Evolutionary conservation across 2,329 filamentous ascomycete species (phyloP).

Genomic region (Fusarium palustre): DNA sequence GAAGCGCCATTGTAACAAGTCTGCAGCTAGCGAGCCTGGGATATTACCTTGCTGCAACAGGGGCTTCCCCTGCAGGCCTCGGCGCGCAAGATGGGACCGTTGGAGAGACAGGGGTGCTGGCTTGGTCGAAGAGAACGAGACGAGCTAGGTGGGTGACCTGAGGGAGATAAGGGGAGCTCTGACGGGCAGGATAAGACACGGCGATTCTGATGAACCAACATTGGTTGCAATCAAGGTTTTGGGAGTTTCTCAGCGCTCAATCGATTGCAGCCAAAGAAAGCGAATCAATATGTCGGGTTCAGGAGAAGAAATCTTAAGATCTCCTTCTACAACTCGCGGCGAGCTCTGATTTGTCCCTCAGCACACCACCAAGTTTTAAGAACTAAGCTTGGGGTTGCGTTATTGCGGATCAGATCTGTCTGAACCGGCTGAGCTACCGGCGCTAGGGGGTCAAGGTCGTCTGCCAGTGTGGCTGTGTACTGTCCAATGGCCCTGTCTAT

Average conservation of each 20-base stretch:
- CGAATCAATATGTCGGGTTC: conserved; percentile 12
- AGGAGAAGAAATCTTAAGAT: conserved; percentile 9
- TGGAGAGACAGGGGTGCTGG: conserved; percentile 22
- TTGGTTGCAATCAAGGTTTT: not conserved
- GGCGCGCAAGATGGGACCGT: conserved; percentile 34
- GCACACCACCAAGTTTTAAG: conserved; percentile 20
- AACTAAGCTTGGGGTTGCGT: conserved; percentile 28
- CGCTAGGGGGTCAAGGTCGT: conserved; percentile 24
- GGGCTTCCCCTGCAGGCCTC: conserved; percentile 48
- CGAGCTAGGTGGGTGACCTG: conserved; percentile 25
- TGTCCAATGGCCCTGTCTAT: conserved; percentile 28
- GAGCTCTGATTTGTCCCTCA: conserved; percentile 35
- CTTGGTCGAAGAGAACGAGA: not conserved
- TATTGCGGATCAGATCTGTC: conserved; percentile 37
- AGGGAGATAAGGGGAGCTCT: conserved; percentile 39
- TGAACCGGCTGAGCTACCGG: conserved; percentile 34
- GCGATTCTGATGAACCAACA: conserved; percentile 28
- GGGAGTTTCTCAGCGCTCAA: not conserved
- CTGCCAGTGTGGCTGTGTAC: conserved; percentile 10
- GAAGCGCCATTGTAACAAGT: conserved; percentile 43
- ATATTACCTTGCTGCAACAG: conserved; percentile 50
- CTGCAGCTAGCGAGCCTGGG: conserved; percentile 48
- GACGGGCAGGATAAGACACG: conserved; percentile 36
- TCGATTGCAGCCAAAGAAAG: not conserved
- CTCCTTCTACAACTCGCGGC: not conserved